Evolutionary conservation across 768 basidiomycete genomes (phyloP).

Genomic region (Amylocystis lapponica): DNA sequence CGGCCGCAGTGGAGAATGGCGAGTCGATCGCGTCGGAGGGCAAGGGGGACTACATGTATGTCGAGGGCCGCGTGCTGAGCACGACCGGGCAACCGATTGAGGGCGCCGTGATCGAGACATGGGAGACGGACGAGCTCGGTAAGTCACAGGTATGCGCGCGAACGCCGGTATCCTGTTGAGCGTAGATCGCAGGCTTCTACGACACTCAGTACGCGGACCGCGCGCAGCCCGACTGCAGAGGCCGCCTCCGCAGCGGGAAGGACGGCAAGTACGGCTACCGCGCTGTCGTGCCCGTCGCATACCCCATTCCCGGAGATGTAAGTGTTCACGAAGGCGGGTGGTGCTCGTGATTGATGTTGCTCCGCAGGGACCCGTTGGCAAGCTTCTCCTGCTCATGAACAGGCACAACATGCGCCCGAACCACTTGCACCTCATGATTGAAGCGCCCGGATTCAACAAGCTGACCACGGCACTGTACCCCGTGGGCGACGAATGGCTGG

Average conservation of each 20-base stretch:
- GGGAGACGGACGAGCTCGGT: slow-evolving; percentile 71
- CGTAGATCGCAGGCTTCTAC: slow-evolving; percentile 23
- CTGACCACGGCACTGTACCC: slow-evolving; percentile 73
- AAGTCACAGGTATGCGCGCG: slow-evolving; percentile 26
- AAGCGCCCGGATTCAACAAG: slow-evolving; percentile 67
- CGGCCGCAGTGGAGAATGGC: slow-evolving; percentile 50
- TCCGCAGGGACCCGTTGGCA: slow-evolving; percentile 64
- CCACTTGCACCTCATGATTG: slow-evolving; percentile 71
- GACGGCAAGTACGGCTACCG: slow-evolving; percentile 69
- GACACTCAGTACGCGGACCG: slow-evolving; percentile 51
- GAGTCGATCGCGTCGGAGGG: slow-evolving; percentile 83
- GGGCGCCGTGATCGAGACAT: slow-evolving; percentile 70
- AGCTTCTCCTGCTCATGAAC: slow-evolving; percentile 46
- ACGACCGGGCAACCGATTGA: slow-evolving; percentile 62
- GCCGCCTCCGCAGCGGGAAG: slow-evolving; percentile 48
- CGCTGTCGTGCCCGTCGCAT: slow-evolving; percentile 63
- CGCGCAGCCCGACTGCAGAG: slow-evolving; percentile 64
- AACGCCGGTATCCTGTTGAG: slow-evolving; percentile 10
- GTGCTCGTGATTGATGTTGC: slow-evolving; percentile 9
- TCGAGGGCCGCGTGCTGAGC: slow-evolving; percentile 60
- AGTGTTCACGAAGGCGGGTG: slow-evolving; percentile 11
- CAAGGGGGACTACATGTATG: slow-evolving; percentile 80
- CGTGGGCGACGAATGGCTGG: slow-evolving; percentile 59
- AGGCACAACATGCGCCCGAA: slow-evolving; percentile 77
- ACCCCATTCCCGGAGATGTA: slow-evolving; percentile 73